Evolutionary conservation across 2,329 filamentous ascomycete species (phyloP).

Genomic region (Ascosphaera pollenicola): DNA sequence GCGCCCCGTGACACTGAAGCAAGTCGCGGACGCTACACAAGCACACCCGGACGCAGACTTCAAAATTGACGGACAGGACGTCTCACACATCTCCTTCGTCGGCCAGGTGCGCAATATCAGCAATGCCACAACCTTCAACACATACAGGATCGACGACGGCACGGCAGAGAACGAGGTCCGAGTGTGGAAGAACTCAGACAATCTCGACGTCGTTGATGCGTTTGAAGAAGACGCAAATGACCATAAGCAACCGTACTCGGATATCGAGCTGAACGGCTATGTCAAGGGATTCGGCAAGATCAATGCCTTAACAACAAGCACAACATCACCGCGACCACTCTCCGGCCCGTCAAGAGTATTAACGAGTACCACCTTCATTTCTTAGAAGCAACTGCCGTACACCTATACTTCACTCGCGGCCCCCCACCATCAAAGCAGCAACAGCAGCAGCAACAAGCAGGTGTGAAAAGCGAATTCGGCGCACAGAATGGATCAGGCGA

Average conservation of each 20-base stretch:
- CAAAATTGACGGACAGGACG: constrained; percentile 54
- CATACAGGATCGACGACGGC: constrained; percentile 85
- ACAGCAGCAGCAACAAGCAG: constrained; percentile 3
- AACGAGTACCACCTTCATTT: constrained; percentile 90
- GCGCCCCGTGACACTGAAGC: constrained; percentile 86
- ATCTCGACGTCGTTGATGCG: constrained; percentile 21
- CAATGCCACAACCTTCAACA: constrained; percentile 74
- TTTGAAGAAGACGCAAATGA: constrained; percentile 14
- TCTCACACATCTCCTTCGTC: constrained; percentile 63
- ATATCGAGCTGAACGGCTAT: constrained; percentile 52
- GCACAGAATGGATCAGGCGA: constrained; percentile 25
- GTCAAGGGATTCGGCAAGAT: constrained; percentile 71
- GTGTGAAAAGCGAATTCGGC: constrained; percentile 12
- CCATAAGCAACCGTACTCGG: constrained; percentile 19
- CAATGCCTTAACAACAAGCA: constrained; percentile 68
- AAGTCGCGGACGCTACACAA: constrained; percentile 65
- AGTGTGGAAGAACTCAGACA: constrained; percentile 20
- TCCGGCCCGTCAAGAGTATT: constrained; percentile 59
- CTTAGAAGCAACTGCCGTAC: constrained; percentile 71
- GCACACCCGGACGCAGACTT: constrained; percentile 55
- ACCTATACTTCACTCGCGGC: constrained; percentile 62
- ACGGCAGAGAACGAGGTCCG: constrained; percentile 70
- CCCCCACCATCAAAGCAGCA: constrained; percentile 19
- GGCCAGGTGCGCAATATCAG: constrained; percentile 77
- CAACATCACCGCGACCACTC: constrained; percentile 57